Conservation (phyloP, 2,329 filamentous ascomycete species). For the Remersonia thermophila region DNA sequence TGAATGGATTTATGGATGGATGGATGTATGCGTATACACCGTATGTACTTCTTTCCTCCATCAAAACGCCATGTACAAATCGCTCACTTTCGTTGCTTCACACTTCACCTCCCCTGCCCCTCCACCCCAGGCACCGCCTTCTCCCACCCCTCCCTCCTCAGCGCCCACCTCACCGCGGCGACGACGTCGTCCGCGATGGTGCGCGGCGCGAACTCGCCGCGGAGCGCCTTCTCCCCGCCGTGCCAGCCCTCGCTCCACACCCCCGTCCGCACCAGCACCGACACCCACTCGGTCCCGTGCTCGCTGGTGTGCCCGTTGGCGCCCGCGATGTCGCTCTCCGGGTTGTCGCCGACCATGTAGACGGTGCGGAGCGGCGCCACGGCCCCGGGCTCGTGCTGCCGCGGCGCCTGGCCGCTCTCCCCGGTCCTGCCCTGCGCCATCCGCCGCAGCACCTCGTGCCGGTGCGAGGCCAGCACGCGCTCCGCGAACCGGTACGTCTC, state of each 20-base stretch:
- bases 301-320: slow-evolving; percentile 63
- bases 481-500: slow-evolving; percentile 79
- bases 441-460: slow-evolving; percentile 33
- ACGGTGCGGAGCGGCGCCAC: slow-evolving; percentile 50
- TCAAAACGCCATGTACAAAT: too few species aligned
- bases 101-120: too few species aligned
- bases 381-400: slow-evolving; percentile 16
- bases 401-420: background rate
- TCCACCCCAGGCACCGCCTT: too few species aligned
- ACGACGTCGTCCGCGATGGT: slow-evolving; percentile 19
- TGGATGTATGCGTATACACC: too few species aligned
- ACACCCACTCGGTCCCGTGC: slow-evolving; percentile 36
- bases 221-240: slow-evolving; percentile 6
- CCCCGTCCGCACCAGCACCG: slow-evolving; percentile 23
- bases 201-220: slow-evolving; percentile 16
- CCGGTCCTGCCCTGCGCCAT: slow-evolving; percentile 7
- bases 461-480: slow-evolving; percentile 51
- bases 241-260: slow-evolving; percentile 18
- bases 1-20: too few species aligned
- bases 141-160: slow-evolving; percentile 21
- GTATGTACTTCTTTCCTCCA: too few species aligned
- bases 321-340: slow-evolving; percentile 79
- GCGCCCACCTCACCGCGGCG: slow-evolving; percentile 21
- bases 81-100: too few species aligned
- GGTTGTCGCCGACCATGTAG: slow-evolving; percentile 91